A percentile compares a stretch with the other conserved stretches of the same genome.
These are phyloP conservation scores for baker's yeast (Saccharomyces cerevisiae) DNA, from an alignment of 805 yeast genomes.

Conservation along the genomic window DNA sequence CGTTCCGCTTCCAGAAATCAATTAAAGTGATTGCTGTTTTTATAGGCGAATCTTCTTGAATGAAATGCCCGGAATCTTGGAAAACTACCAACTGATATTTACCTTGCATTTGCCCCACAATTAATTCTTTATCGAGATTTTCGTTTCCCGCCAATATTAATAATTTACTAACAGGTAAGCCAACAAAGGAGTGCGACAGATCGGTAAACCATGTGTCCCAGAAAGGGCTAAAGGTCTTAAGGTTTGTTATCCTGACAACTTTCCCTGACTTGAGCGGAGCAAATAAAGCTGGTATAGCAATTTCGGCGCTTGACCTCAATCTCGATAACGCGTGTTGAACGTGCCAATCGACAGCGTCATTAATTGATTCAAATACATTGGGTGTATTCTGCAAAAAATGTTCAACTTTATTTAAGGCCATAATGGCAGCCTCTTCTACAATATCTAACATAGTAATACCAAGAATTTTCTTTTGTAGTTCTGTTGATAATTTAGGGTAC, in stretches of 20 bases:
- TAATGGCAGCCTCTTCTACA: conserved; percentile 85
- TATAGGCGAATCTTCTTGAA: conserved; percentile 85
- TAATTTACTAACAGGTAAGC: conserved; percentile 52
- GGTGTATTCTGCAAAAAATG: conserved; percentile 64
- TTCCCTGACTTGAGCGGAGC: conserved; percentile 15
- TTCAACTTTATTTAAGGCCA: conserved; percentile 60
- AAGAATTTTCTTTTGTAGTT: conserved; percentile 31
- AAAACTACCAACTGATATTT: conserved; percentile 82
- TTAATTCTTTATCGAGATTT: conserved; percentile 71
- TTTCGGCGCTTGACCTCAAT: conserved; percentile 51
- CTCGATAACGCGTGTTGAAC: conserved; percentile 45
- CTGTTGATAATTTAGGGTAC: conserved; percentile 22
- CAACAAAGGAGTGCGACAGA: conserved; percentile 48
- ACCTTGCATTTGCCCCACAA: conserved; percentile 98
- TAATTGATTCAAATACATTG: conserved; percentile 39
- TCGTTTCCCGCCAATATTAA: conserved; percentile 85
- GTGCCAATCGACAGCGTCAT: conserved; percentile 78
- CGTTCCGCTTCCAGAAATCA: conserved; percentile 40
- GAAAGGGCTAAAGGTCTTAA: conserved; percentile 49
- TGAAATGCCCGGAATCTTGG: conserved; percentile 77
- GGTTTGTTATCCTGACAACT: conserved; percentile 56
- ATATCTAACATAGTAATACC: conserved; percentile 84
- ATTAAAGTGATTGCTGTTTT: conserved; percentile 50
- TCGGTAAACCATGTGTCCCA: conserved; percentile 83
- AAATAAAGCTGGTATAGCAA: conserved; percentile 73